Evolutionary conservation across 2,329 filamentous ascomycete species (phyloP).

Genomic region (Neofusicoccum sp.): DNA sequence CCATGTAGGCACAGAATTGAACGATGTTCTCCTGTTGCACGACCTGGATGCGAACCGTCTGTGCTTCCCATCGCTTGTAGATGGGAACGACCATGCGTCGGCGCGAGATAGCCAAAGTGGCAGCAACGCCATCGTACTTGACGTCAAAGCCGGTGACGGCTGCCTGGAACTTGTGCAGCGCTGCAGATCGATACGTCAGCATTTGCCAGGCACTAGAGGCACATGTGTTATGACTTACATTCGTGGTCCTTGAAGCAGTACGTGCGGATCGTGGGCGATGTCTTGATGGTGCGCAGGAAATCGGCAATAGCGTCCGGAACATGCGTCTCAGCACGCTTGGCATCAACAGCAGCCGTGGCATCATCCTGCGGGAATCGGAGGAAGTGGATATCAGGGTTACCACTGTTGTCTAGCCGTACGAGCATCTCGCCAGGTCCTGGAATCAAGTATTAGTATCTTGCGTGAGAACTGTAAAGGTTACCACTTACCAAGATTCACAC

Average conservation of each 20-base stretch:
- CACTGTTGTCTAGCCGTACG: slow-evolving; percentile 44
- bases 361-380: slow-evolving; percentile 71
- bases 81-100: slow-evolving; percentile 88
- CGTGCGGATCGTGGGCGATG: slow-evolving; percentile 65
- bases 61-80: slow-evolving; percentile 90
- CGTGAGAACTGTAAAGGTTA: not conserved
- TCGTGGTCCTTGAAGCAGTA: slow-evolving; percentile 49
- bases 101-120: slow-evolving; percentile 76
- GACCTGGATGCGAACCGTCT: slow-evolving; percentile 75
- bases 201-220: not conserved
- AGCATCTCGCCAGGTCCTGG: slow-evolving; percentile 46
- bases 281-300: slow-evolving; percentile 59
- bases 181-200: slow-evolving; percentile 21
- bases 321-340: slow-evolving; percentile 32
- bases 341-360: slow-evolving; percentile 68
- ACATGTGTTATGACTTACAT: not conserved
- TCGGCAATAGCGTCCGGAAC: slow-evolving; percentile 62
- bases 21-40: slow-evolving; percentile 71
- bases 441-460: slow-evolving; percentile 23
- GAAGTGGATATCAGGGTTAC: slow-evolving; percentile 35
- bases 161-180: slow-evolving; percentile 75
- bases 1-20: slow-evolving; percentile 83
- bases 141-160: slow-evolving; percentile 80
- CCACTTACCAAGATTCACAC: slow-evolving; percentile 67
- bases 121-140: slow-evolving; percentile 54